These are phyloP conservation scores for Pseudogymnoascus sp. DNA, from an alignment of 2,329 filamentous ascomycete species.

Conservation along the genomic window DNA sequence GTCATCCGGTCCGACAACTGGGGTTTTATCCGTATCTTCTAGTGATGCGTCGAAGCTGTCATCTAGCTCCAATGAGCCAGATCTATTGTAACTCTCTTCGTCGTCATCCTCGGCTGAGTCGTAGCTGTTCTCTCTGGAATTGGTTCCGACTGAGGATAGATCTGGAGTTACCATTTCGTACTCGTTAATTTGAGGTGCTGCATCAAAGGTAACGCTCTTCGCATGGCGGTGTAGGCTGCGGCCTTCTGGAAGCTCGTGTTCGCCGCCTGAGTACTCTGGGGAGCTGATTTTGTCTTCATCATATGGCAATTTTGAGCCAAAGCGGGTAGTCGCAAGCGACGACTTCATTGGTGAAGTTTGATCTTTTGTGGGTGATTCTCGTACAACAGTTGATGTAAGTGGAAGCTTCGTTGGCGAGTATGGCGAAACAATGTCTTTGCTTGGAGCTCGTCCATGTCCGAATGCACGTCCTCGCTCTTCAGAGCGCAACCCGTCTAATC, in stretches of 20 bases:
- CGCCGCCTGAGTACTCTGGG: slow-evolving; percentile 57
- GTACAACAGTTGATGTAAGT: slow-evolving; percentile 28
- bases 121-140: slow-evolving; percentile 87
- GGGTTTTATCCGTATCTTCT: slow-evolving; percentile 94
- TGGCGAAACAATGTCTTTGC: slow-evolving; percentile 52
- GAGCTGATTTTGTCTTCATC: slow-evolving; percentile 63
- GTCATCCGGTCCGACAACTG: slow-evolving; percentile 93
- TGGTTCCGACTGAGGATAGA: slow-evolving; percentile 82
- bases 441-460: slow-evolving; percentile 48
- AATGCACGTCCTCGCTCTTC: slow-evolving; percentile 37
- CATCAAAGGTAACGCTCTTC: slow-evolving; percentile 97
- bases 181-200: slow-evolving; percentile 88
- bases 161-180: slow-evolving; percentile 98
- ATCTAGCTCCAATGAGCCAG: slow-evolving; percentile 49
- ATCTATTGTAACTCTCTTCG: slow-evolving; percentile 47
- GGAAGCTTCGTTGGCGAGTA: slow-evolving; percentile 40
- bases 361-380: slow-evolving; percentile 56
- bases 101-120: slow-evolving; percentile 75
- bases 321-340: slow-evolving; percentile 64
- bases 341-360: slow-evolving; percentile 81
- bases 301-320: slow-evolving; percentile 54
- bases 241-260: slow-evolving; percentile 55
- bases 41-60: slow-evolving; percentile 95
- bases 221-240: slow-evolving; percentile 71
- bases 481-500: slow-evolving; percentile 46